phyloP scores from a whole-genome alignment of 768 basidiomycete genomes.

The Lyophyllum decastes region DNA sequence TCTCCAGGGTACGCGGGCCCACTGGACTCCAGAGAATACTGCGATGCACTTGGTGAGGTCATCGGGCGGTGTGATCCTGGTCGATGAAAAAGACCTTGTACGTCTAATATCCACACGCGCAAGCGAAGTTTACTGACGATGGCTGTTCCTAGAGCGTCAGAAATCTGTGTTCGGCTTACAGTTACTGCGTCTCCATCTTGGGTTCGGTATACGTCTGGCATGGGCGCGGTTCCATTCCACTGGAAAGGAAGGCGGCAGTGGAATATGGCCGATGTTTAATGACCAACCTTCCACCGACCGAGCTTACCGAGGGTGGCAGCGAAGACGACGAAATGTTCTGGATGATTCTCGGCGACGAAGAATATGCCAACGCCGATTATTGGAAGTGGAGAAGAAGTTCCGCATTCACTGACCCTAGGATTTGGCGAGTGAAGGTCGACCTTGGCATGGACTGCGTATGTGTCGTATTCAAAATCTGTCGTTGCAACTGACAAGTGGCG shows the following conservation, averaged over 20 bases:
- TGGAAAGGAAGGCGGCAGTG: conserved; percentile 63
- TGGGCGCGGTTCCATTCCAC: conserved; percentile 63
- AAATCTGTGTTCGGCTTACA: conserved; percentile 84
- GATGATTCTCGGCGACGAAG: conserved; percentile 79
- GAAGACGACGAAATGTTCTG: conserved; percentile 82
- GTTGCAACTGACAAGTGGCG: not conserved
- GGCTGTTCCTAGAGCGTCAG: conserved; percentile 45
- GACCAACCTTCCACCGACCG: conserved; percentile 40
- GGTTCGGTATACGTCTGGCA: conserved; percentile 80
- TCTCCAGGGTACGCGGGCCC: conserved; percentile 63
- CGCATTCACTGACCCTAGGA: conserved; percentile 43
- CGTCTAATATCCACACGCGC: conserved; percentile 17
- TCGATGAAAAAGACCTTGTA: conserved; percentile 78
- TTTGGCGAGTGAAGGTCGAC: conserved; percentile 59
- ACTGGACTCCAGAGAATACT: conserved; percentile 81
- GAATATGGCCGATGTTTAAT: conserved; percentile 57
- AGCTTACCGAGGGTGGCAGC: conserved; percentile 65
- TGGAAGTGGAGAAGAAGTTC: conserved; percentile 70
- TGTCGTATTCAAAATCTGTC: not conserved
- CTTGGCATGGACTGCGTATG: conserved; percentile 42
- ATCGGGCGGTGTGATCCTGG: conserved; percentile 46
- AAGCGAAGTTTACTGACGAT: not conserved
- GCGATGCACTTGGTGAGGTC: conserved; percentile 77
- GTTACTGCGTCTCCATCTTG: conserved; percentile 74
- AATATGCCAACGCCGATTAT: conserved; percentile 78